A percentile compares a stretch with the other conserved stretches of the same genome.
Evolutionary conservation across 2,329 filamentous ascomycete genomes (phyloP).

Genomic region (Verticillium zaregamsianum): DNA sequence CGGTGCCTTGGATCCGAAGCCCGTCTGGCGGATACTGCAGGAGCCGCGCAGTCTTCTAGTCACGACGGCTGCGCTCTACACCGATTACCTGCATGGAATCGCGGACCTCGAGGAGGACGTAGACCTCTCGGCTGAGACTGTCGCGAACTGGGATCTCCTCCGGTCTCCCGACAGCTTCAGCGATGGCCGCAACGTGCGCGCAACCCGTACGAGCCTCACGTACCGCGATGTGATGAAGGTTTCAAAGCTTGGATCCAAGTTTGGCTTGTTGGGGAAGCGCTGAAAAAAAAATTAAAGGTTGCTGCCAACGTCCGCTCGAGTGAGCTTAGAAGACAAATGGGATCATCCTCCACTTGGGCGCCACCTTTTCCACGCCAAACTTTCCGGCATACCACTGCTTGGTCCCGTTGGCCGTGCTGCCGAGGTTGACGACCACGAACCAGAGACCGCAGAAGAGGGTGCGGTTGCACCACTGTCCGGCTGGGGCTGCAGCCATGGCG

Average conservation of each 20-base stretch:
- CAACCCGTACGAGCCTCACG: constrained; percentile 67
- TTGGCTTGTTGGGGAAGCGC: constrained; percentile 47
- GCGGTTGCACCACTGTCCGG: constrained; percentile 61
- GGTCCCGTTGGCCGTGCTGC: constrained; percentile 73
- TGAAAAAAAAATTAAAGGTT: constrained; percentile 15
- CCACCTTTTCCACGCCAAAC: constrained; percentile 65
- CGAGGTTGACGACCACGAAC: constrained; percentile 78
- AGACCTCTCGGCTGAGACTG: constrained; percentile 53
- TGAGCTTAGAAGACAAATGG: constrained; percentile 56
- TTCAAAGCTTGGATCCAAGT: constrained; percentile 65
- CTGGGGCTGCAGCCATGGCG: constrained; percentile 68
- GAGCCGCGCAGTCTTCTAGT: constrained; percentile 79
- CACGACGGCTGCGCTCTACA: constrained; percentile 66
- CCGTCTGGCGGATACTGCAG: constrained; percentile 63
- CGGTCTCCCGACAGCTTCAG: constrained; percentile 40
- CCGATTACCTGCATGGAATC: constrained; percentile 71
- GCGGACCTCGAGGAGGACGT: constrained; percentile 62
- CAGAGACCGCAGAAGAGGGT: constrained; percentile 66
- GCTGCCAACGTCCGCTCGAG: constrained; percentile 10
- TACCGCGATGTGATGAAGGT: constrained; percentile 85
- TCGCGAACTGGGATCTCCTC: constrained; percentile 71
- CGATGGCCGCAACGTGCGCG: constrained; percentile 52
- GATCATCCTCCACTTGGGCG: constrained; percentile 69
- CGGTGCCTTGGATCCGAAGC: constrained; percentile 49
- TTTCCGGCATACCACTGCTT: constrained; percentile 73